A percentile compares a stretch with the other conserved stretches of the same genome.
These are phyloP conservation scores for Colletotrichum cordylinicola DNA, from an alignment of 2,329 filamentous ascomycete genomes.

Conservation along the genomic window DNA sequence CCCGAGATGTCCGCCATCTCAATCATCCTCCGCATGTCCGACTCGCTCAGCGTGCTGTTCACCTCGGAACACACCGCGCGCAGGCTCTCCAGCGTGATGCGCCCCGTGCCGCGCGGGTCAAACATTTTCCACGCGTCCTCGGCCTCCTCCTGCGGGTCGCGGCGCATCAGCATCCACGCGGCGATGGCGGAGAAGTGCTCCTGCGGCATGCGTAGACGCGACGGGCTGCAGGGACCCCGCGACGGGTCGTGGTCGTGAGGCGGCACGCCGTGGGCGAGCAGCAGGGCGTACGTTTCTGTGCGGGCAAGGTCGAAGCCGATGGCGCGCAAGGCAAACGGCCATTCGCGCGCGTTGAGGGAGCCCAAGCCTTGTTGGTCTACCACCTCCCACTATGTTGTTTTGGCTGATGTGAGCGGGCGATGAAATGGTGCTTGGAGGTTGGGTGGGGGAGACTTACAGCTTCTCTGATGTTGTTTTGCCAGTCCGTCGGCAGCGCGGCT, in stretches of 20 bases:
- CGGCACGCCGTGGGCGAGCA: conserved; percentile 81
- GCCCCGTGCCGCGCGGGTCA: conserved; percentile 89
- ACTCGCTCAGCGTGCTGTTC: conserved; percentile 83
- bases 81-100: conserved; percentile 88
- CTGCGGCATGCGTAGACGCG: conserved; percentile 76
- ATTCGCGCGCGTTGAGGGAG: conserved; percentile 96
- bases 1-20: conserved; percentile 97
- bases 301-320: conserved; percentile 93
- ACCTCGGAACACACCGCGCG: conserved; percentile 87
- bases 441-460: conserved; percentile 4
- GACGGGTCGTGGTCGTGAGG: conserved; percentile 58
- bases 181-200: conserved; percentile 78
- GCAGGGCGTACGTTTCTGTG: conserved; percentile 79
- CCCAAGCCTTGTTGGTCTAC: conserved; percentile 97
- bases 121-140: conserved; percentile 91
- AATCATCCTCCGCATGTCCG: conserved; percentile 94
- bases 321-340: conserved; percentile 94
- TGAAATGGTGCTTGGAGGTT: neutral
- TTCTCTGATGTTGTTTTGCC: conserved; percentile 25
- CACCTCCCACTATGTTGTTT: conserved; percentile 73
- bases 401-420: neutral
- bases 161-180: conserved; percentile 78
- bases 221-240: conserved; percentile 58
- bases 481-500: conserved; percentile 18
- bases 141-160: conserved; percentile 92